Conservation (phyloP, 176 grass and related monocot genomes). For the Cymbopogon citratus region DNA sequence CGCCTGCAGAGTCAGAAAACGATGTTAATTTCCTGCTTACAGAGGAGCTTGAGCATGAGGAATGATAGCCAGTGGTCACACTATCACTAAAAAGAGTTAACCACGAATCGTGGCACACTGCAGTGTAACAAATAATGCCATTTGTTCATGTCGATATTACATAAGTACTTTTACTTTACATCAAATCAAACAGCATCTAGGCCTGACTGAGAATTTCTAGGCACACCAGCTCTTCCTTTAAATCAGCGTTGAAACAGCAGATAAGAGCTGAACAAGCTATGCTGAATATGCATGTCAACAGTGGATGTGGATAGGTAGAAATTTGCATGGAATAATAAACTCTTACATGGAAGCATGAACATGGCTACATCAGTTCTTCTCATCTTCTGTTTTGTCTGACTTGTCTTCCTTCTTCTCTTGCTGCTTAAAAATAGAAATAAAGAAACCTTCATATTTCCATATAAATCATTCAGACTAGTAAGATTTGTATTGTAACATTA, state of each 20-base stretch:
- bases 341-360: constrained; percentile 29
- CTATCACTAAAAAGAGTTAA: neutral
- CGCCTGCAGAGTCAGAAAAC: neutral
- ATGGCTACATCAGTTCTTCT: constrained; percentile 42
- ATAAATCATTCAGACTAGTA: neutral
- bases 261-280: neutral
- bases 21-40: neutral
- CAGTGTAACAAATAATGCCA: neutral
- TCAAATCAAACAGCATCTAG: too few relatives aligned
- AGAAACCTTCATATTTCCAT: constrained; percentile 10
- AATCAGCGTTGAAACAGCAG: too few relatives aligned
- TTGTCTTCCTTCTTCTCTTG: constrained; percentile 79
- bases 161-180: too few relatives aligned
- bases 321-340: too few relatives aligned
- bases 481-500: neutral
- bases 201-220: too few relatives aligned
- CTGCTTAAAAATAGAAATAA: constrained; percentile 10
- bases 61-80: neutral
- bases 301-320: neutral
- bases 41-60: neutral
- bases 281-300: neutral
- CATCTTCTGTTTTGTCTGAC: constrained; percentile 60
- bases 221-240: too few relatives aligned
- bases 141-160: too few relatives aligned
- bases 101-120: neutral